Conservation (phyloP, 352 stramenopile species). For the Pythium dissimile region DNA sequence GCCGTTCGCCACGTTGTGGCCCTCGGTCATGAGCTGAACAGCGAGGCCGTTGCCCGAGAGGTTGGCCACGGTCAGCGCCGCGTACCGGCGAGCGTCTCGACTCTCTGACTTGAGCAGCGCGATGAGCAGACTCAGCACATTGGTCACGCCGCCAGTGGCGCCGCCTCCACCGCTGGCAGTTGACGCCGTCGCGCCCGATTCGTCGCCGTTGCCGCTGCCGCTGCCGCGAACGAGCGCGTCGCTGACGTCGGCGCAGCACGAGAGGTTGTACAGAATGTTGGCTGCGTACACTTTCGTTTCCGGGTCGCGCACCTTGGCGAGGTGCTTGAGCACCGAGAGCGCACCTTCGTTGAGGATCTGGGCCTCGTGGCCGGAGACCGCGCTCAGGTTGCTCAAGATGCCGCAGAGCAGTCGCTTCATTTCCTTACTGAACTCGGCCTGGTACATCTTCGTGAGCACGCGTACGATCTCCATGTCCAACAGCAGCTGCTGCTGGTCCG, state of each 20-base stretch:
- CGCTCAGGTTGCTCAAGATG: conserved; percentile 70
- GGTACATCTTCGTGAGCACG: conserved; percentile 73
- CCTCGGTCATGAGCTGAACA: conserved; percentile 60
- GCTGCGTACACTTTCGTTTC: conserved; percentile 84
- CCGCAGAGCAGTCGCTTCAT: conserved; percentile 76
- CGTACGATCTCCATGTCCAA: conserved; percentile 82
- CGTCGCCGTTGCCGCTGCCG: not conserved
- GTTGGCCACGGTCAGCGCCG: conserved; percentile 59
- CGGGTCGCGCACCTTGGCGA: conserved; percentile 70
- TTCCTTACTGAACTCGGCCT: conserved; percentile 63
- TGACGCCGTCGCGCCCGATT: conserved; percentile 1
- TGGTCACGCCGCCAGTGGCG: conserved; percentile 8
- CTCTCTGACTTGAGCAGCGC: conserved; percentile 67
- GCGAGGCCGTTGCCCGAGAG: conserved; percentile 46
- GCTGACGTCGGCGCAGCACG: conserved; percentile 40
- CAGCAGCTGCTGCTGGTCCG: conserved; percentile 40
- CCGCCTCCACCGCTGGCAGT: conserved; percentile 6
- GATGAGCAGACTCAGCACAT: conserved; percentile 63
- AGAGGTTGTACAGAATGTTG: conserved; percentile 83
- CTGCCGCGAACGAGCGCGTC: conserved; percentile 54
- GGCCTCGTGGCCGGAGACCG: conserved; percentile 13
- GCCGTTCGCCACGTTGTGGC: conserved; percentile 1
- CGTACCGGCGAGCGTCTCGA: conserved; percentile 61
- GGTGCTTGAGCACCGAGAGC: conserved; percentile 57
- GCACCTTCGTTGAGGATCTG: conserved; percentile 45